A percentile compares a stretch with the other conserved stretches of the same genome.
Conservation (phyloP, 2,329 filamentous ascomycete genomes). For the Sarocladiaceae sp. region DNA sequence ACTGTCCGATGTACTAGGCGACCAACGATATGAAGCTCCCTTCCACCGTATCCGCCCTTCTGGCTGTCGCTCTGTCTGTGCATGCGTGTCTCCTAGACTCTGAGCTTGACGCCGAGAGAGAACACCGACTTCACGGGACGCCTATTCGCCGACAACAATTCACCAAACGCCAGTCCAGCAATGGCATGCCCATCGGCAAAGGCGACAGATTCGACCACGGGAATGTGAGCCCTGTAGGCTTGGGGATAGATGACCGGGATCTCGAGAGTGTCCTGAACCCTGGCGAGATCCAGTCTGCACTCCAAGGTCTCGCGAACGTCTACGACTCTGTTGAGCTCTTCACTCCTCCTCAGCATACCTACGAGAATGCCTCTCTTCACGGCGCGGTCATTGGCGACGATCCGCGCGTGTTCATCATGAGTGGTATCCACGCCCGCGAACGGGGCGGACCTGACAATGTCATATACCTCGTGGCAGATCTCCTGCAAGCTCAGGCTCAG, state of each 20-base stretch:
- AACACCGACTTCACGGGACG: slow-evolving; percentile 2
- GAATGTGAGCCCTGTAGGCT: slow-evolving; percentile 23
- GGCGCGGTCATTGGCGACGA: slow-evolving; percentile 37
- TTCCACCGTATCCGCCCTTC: neutral
- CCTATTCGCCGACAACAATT: slow-evolving; percentile 5
- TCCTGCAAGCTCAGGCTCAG: slow-evolving; percentile 45
- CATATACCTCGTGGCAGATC: slow-evolving; percentile 51
- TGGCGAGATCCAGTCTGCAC: slow-evolving; percentile 36
- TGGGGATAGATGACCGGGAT: slow-evolving; percentile 26
- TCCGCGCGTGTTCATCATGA: slow-evolving; percentile 46
- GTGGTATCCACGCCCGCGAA: slow-evolving; percentile 51
- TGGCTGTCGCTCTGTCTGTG: neutral
- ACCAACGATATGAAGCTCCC: neutral
- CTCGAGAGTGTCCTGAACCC: slow-evolving; percentile 39
- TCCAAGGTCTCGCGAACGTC: slow-evolving; percentile 32
- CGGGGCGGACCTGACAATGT: slow-evolving; percentile 50
- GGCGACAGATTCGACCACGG: slow-evolving; percentile 37
- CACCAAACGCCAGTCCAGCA: neutral
- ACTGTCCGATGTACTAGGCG: no score
- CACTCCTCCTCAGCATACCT: slow-evolving; percentile 35
- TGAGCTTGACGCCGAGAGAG: slow-evolving; percentile 8
- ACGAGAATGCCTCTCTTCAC: slow-evolving; percentile 32
- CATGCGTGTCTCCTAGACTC: slow-evolving; percentile 9
- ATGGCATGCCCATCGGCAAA: slow-evolving; percentile 28
- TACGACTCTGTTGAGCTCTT: slow-evolving; percentile 33